Conservation (phyloP, 2,329 filamentous ascomycete species). For the Cladosporium sp. region DNA sequence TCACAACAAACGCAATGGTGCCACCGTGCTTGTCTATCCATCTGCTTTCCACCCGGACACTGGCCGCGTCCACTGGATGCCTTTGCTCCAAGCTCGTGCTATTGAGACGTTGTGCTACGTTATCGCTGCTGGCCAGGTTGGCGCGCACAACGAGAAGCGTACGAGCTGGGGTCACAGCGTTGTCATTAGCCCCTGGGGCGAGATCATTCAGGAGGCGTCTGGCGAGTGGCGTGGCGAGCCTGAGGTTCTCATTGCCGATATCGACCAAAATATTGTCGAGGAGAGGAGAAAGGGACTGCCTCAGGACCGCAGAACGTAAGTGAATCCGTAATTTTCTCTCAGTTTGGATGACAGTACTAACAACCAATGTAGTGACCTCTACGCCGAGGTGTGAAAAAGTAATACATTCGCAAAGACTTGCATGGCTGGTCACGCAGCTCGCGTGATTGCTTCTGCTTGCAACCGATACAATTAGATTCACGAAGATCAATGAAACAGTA, state of each 20-base stretch:
- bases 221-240: conserved; percentile 47
- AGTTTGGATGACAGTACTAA: conserved; percentile 19
- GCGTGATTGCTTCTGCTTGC: neutral
- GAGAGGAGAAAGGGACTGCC: conserved; percentile 41
- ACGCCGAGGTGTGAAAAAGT: conserved; percentile 30
- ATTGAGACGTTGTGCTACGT: conserved; percentile 90
- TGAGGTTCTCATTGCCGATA: conserved; percentile 43
- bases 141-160: conserved; percentile 71
- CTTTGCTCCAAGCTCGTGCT: conserved; percentile 73
- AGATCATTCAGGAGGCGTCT: conserved; percentile 65
- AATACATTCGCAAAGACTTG: neutral
- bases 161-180: conserved; percentile 83
- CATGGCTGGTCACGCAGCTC: neutral
- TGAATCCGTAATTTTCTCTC: neutral
- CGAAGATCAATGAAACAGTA: neutral
- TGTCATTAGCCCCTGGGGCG: conserved; percentile 85
- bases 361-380: conserved; percentile 32
- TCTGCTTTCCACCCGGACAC: conserved; percentile 89
- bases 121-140: conserved; percentile 79
- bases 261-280: conserved; percentile 40
- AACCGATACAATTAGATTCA: neutral
- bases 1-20: conserved; percentile 63
- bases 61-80: conserved; percentile 82
- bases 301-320: conserved; percentile 38
- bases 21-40: conserved; percentile 80